Evolutionary conservation across 805 yeast genomes (phyloP), one percentile per base, ranked within the genome.

Genomic region (Candida tallmaniae): DNA sequence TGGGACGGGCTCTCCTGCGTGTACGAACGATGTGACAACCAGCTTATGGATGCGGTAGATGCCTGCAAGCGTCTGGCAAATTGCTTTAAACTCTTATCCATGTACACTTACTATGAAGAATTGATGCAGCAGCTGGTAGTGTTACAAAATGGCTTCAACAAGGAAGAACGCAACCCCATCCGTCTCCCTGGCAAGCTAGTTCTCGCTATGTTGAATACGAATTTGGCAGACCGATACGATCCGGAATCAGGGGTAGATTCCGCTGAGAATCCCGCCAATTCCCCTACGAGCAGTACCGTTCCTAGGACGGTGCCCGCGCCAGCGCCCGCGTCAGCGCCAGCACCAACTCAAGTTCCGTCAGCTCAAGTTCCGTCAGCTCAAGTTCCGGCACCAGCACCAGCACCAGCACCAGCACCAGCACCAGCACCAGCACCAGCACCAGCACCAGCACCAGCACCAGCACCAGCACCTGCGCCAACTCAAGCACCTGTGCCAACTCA

Each of bases 1-100:
- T 78, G 83, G 83, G 80, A 76, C 46, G 83, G 83, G 1, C 51
- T 78, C 27, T 63, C 74, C 23, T 73, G 79, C 51, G 82, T 77
- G 6, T 77, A 78, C 48, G 82, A 76, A 45, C 59, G 80, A 13
- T 76, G 82, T 47, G 80, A 76, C 38, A 77, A 74, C 44, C 83
- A 77, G 47, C 57, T 69, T 15, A 56, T 61, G 40, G 83, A 78
- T 51, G 81, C 82, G 0, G 68, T 77, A 0, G 81, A 75, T 50
- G 81, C 83, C 4, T 73, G 78, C 40, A 37, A 55, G 8, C 27
- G 27, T 12, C 16, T 14, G 13, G 27, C 27, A 8, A 14, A 14
- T 8, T 24, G 27, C 27, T 20, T 20, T 10, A 20, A 20, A 10
- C 23, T 20, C 7, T 20, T 20, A 20, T 7, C 7, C 23, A 20